Evolutionary conservation across 1,139 yeast species (phyloP), one percentile per base, ranked within the genome.

Genomic region (Diutina sp.): DNA sequence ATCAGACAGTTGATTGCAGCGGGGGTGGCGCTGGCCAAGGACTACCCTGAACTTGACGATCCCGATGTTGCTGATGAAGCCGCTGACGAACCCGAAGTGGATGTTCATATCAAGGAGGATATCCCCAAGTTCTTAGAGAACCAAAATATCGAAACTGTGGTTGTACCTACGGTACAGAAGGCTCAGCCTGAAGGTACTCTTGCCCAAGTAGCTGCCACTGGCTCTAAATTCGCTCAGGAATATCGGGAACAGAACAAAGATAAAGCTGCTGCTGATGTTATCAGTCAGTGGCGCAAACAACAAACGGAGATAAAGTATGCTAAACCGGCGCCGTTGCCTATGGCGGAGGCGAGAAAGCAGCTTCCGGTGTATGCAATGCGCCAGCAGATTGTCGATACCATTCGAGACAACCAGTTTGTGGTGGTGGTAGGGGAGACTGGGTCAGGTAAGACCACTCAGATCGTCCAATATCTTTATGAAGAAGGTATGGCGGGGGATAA

Each of bases 181-280:
- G 82, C 79, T 60, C 82, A 85, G 25, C 95, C 95, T 0, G 90
- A 86, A 61, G 97, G 97, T 0, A 82, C 95, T 0, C 69, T 91
- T 68, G 79, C 77, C 57, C 74, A 93, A 62, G 85, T 89, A 4
- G 97, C 97, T 0, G 75, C 78, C 73, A 74, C 80, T 52, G 97
- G 97, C 0, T 87, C 96, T 0, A 72, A 77, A 46, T 69, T 87
- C 41, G 87, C 93, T 57, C 77, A 75, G 58, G 86, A 85, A 55
- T 76, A 84, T 57, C 80, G 85, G 62, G 90, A 86, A 55, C 54
- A 51, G 1, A 60, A 60, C 18, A 57, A 54, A 44, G 59, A 58
- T 12, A 61, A 57, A 14, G 63, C 64, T 1, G 63, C 64, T 1
- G 61, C 62, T 30, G 61, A 60, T 16, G 63, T 69, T 62, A 70